Percentiles rank a stretch among this genome's conserved stretches.
Conservation (phyloP, 2,329 filamentous ascomycete genomes). For the Apiospora koreana region DNA sequence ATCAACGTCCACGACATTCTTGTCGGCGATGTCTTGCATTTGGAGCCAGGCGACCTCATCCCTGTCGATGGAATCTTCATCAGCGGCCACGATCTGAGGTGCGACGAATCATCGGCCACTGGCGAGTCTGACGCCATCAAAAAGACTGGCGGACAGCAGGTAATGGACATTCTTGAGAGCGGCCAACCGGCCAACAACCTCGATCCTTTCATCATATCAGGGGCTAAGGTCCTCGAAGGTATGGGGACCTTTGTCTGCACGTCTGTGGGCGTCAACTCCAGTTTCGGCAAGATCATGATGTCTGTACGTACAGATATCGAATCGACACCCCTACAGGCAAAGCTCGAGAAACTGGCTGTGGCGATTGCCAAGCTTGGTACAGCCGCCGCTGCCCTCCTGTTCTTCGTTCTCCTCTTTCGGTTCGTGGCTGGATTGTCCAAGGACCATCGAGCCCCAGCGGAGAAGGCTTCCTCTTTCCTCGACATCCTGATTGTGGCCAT, state of each 20-base stretch:
- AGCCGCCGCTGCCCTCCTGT: conserved; percentile 72
- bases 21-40: conserved; percentile 65
- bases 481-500: conserved; percentile 65
- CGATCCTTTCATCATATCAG: conserved; percentile 65
- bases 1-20: conserved; percentile 65
- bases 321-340: conserved; percentile 54
- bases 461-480: conserved; percentile 64
- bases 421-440: conserved; percentile 64
- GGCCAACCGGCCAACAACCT: conserved; percentile 50
- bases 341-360: conserved; percentile 51
- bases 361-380: conserved; percentile 56
- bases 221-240: conserved; percentile 56
- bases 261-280: conserved; percentile 55
- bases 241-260: conserved; percentile 56
- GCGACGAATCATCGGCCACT: conserved; percentile 70
- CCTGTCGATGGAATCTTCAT: conserved; percentile 69
- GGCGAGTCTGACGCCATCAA: conserved; percentile 71
- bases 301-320: conserved; percentile 54
- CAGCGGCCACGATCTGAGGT: conserved; percentile 64
- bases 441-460: conserved; percentile 46
- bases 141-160: conserved; percentile 61
- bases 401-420: conserved; percentile 77
- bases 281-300: conserved; percentile 58
- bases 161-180: conserved; percentile 55
- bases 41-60: conserved; percentile 69